These are phyloP conservation scores for Xylaria curta DNA, from an alignment of 495 filamentous ascomycete species.

Conservation along the genomic window DNA sequence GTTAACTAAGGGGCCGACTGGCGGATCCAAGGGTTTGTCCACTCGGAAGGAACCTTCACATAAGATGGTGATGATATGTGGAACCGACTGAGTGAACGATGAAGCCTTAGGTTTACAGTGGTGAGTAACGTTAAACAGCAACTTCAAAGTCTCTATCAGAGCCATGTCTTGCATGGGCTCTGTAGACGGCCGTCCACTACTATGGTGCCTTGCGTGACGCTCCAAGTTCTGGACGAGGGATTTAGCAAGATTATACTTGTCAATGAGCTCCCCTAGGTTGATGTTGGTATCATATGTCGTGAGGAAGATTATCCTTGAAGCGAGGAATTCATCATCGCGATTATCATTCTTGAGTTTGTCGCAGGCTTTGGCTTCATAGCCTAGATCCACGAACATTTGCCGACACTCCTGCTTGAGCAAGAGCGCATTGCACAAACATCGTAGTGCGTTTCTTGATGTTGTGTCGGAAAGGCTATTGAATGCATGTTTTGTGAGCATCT, in stretches of 20 bases:
- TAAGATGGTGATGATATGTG: constrained; percentile 76
- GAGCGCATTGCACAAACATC: constrained; percentile 87
- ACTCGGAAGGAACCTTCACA: constrained; percentile 44
- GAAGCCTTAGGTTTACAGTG: constrained; percentile 64
- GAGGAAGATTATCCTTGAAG: constrained; percentile 82
- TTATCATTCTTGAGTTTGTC: constrained; percentile 76
- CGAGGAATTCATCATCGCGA: constrained; percentile 87
- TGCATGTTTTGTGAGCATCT: constrained; percentile 72
- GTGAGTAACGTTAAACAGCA: constrained; percentile 87
- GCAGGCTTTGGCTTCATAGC: constrained; percentile 72
- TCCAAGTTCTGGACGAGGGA: constrained; percentile 70
- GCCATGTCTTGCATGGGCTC: constrained; percentile 79
- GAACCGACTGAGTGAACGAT: constrained; percentile 70
- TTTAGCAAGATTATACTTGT: constrained; percentile 71
- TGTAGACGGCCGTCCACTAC: constrained; percentile 39
- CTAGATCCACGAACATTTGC: constrained; percentile 82
- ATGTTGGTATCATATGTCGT: constrained; percentile 81
- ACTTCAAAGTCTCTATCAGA: constrained; percentile 81
- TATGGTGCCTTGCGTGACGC: constrained; percentile 61
- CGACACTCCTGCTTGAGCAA: constrained; percentile 73
- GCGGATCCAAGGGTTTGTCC: constrained; percentile 49
- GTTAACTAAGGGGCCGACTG: constrained; percentile 71
- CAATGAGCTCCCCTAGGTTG: constrained; percentile 71
- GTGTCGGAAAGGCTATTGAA: constrained; percentile 65
- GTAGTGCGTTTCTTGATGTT: constrained; percentile 77